These are phyloP conservation scores for Apiotrichum montevideense DNA, from an alignment of 1,284 basidiomycete genomes.

Conservation along the genomic window DNA sequence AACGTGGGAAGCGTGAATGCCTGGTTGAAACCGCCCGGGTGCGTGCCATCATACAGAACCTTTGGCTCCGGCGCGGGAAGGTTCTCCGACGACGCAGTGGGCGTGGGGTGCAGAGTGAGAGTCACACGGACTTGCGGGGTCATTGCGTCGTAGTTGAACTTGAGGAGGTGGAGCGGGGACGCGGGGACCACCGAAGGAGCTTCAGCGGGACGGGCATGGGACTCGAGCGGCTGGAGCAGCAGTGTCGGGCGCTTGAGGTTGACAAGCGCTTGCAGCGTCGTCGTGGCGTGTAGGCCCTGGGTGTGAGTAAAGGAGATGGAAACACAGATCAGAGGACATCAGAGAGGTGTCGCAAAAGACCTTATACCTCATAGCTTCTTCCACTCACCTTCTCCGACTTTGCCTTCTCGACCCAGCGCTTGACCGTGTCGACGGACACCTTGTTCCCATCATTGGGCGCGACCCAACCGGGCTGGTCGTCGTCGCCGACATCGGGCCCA, in stretches of 20 bases:
- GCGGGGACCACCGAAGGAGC: constrained; percentile 3
- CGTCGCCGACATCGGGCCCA: constrained; percentile 64
- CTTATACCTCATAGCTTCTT: neutral
- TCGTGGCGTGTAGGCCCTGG: constrained; percentile 70
- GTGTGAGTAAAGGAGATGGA: neutral
- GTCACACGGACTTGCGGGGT: constrained; percentile 71
- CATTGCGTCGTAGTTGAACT: constrained; percentile 84
- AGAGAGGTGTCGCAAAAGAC: no score
- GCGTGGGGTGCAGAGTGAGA: constrained; percentile 62
- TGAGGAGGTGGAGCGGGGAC: constrained; percentile 59
- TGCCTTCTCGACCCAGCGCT: constrained; percentile 72
- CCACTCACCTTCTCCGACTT: constrained; percentile 60
- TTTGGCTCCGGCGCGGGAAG: constrained; percentile 44
- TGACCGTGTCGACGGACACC: constrained; percentile 69
- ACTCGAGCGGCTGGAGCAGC: constrained; percentile 58
- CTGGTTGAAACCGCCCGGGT: constrained; percentile 73
- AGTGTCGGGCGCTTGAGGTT: constrained; percentile 82
- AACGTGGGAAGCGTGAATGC: constrained; percentile 65
- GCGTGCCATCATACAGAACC: constrained; percentile 63
- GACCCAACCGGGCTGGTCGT: constrained; percentile 45
- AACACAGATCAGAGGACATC: no score
- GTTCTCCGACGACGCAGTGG: constrained; percentile 48
- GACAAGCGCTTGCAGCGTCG: constrained; percentile 81
- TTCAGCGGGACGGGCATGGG: constrained; percentile 35
- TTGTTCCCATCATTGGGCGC: constrained; percentile 44